A percentile compares a stretch with the other conserved stretches of the same genome.
These are phyloP conservation scores for Salvia hispanica DNA, from an alignment of 257 asterid species.

Conservation along the genomic window DNA sequence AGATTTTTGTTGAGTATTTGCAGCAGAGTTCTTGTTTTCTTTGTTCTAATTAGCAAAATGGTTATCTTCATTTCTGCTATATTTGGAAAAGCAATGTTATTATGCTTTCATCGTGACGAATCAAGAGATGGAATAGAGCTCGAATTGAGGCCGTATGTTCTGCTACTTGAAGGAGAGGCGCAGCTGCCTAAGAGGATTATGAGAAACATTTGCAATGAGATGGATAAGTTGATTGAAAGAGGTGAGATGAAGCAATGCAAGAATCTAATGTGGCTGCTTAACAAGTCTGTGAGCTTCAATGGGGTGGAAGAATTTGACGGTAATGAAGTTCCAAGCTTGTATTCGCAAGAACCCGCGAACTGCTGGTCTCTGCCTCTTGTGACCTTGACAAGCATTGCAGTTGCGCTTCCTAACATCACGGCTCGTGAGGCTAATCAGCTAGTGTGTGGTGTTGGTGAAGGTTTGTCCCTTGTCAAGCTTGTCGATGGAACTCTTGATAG, in stretches of 20 bases:
- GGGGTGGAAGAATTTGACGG: conserved; percentile 32
- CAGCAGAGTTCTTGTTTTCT: conserved; percentile 12
- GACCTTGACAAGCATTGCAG: conserved; percentile 39
- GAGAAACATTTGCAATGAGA: conserved; percentile 28
- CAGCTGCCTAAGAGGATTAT: too few relatives aligned
- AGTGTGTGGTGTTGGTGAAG: conserved; percentile 28
- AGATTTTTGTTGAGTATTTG: conserved; percentile 4
- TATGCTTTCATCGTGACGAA: neutral
- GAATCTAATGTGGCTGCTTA: conserved; percentile 28
- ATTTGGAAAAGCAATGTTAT: neutral
- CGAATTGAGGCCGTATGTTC: conserved; percentile 24
- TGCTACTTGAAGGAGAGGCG: conserved; percentile 35
- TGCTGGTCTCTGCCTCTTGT: conserved; percentile 40
- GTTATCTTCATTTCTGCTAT: conserved; percentile 21
- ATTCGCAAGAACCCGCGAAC: conserved; percentile 28
- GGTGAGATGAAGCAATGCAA: conserved; percentile 27
- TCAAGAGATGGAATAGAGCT: neutral
- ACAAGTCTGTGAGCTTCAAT: conserved; percentile 2
- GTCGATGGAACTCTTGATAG: conserved; percentile 27
- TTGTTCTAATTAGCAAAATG: conserved; percentile 30
- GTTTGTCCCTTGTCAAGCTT: conserved; percentile 27
- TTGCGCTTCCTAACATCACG: conserved; percentile 36
- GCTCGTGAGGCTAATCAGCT: conserved; percentile 1
- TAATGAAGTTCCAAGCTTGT: conserved; percentile 12
- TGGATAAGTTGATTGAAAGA: conserved; percentile 18